Evolutionary conservation across 768 basidiomycete genomes (phyloP).

Genomic region (Pilatotrama ljubarskyi): DNA sequence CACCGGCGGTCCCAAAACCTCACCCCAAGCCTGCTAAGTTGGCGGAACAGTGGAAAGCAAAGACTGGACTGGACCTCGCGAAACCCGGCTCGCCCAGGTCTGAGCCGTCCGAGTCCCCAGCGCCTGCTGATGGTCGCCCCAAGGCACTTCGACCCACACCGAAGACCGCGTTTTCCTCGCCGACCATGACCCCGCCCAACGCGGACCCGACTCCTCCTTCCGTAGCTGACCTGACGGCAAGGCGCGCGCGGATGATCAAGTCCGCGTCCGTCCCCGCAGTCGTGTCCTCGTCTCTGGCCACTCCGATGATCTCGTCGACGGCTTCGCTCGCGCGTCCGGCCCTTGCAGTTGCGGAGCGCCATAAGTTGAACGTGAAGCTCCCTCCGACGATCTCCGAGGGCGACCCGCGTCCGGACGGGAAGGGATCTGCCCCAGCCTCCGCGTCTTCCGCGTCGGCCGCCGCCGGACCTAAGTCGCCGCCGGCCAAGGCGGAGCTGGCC

Average conservation of each 20-base stretch:
- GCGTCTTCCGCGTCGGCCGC: background rate
- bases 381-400: conserved; percentile 35
- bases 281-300: conserved; percentile 71
- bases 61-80: background rate
- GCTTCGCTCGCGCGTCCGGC: conserved; percentile 67
- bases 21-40: conserved; percentile 10
- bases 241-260: conserved; percentile 47
- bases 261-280: conserved; percentile 68
- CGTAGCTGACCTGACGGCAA: conserved; percentile 21
- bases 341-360: conserved; percentile 22
- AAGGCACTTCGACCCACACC: conserved; percentile 11
- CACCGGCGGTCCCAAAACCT: conserved; percentile 11
- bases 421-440: background rate
- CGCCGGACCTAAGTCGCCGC: conserved; percentile 15
- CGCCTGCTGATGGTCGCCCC: background rate
- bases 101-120: conserved; percentile 4
- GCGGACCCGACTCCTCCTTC: conserved; percentile 1
- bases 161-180: conserved; percentile 18
- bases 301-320: conserved; percentile 71
- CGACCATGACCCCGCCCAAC: conserved; percentile 11
- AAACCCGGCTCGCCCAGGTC: conserved; percentile 1
- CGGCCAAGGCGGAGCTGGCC: conserved; percentile 48
- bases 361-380: conserved; percentile 31
- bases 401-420: background rate
- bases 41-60: conserved; percentile 12